Base-by-base conservation (phyloP, 2,329 filamentous ascomycete genomes). In the Hypoxylon sp. region DNA sequence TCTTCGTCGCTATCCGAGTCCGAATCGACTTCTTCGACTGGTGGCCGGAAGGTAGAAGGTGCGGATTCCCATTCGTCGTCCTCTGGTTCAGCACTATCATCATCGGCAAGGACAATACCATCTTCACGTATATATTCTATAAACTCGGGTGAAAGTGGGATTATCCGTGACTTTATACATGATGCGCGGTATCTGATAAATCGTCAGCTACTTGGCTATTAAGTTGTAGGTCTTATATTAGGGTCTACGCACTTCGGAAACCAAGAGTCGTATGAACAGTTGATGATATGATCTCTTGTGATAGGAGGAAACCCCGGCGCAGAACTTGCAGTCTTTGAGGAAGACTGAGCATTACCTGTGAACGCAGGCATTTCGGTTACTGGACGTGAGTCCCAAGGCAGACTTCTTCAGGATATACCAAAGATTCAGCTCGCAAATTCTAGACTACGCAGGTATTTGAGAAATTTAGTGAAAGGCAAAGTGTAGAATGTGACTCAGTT, bases 221-320 rank as follows among this genome's bases (percentile, higher is more conserved):
- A 13, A 26, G 26, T 48, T 37, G 5, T 4, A 42, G 11, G 3
- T 26, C 6, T 8, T 26, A 33, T 19, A 31, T 11, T 42, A 14
- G n/a, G n/a, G 31, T 19, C 10, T 35, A 76, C 83, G 57, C 82
- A 93, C 86, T 88, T 91, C 52, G 92, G 89, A 76, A 97, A 93
- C 96, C 96, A 99, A 67, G 87, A 88, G 78, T 97, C 92, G 80
- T 97, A 98, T 46, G 96, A 97, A 82, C 95, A 99, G 81, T 98
- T 92, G 60, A 97, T 84, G 68, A 99, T 97, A 77, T 99, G 95
- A 51, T 91, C 88, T 77, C 91, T 92, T 33, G 90, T 94, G 63
- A 97, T 88, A 0, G 94, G 93, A 19, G 94, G 92, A 77, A 99
- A 98, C 19, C 72, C 74, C 53, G 61, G 65, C 54, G 65, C 59